Conservation (phyloP, 495 filamentous ascomycete genomes). For the Podospora conica region DNA sequence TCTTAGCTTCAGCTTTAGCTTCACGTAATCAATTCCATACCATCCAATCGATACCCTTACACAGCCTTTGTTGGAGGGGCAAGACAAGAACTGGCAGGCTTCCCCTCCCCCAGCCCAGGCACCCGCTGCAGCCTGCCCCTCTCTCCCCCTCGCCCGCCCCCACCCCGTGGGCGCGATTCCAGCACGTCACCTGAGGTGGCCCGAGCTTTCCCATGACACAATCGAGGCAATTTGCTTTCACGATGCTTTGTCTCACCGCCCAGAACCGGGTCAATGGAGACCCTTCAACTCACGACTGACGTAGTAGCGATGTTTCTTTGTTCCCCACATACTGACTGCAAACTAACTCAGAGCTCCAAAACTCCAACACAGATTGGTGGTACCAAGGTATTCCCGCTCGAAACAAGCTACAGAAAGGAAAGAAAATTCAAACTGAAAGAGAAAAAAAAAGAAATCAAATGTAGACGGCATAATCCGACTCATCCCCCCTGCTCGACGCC, state of each 20-base stretch:
- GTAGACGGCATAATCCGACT: constrained; percentile 24
- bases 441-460: constrained; percentile 12
- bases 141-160: background rate
- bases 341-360: background rate
- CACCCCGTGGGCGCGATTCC: background rate
- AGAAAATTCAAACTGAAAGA: background rate
- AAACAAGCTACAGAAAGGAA: background rate
- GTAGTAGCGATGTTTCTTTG: background rate
- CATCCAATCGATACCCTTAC: too few species aligned
- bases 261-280: background rate
- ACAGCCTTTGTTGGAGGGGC: background rate
- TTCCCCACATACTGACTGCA: background rate
- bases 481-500: constrained; percentile 9
- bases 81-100: background rate
- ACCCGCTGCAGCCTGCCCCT: background rate
- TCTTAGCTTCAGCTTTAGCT: too few species aligned
- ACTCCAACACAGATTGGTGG: background rate
- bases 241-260: background rate
- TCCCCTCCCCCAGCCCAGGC: background rate
- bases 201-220: background rate
- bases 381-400: background rate
- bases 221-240: background rate
- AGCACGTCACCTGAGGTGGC: background rate
- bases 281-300: too few species aligned
- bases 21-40: too few species aligned